Evolutionary conservation across 352 stramenopile species (phyloP).

Genomic region (Globisporangium splendens): DNA sequence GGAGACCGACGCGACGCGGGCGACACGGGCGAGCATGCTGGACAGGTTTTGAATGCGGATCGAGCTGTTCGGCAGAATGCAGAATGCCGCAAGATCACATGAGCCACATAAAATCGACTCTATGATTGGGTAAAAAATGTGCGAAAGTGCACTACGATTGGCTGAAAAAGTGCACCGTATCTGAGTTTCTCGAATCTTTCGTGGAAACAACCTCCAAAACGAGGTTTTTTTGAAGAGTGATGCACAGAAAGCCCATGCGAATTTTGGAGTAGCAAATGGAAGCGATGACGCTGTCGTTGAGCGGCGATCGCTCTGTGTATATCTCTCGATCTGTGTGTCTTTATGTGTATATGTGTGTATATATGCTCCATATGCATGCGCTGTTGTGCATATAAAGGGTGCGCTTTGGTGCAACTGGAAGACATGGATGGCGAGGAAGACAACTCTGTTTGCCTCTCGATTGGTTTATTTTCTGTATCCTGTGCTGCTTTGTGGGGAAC

Average conservation of each 20-base stretch:
- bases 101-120: background rate
- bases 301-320: background rate
- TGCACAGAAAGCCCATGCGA: no score
- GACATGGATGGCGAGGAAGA: constrained; percentile 15
- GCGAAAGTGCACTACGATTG: background rate
- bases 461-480: constrained; percentile 1
- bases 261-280: background rate
- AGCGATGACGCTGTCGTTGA: background rate
- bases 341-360: background rate
- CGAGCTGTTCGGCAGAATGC: constrained; percentile 1
- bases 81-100: no score
- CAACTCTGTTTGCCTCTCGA: constrained; percentile 11
- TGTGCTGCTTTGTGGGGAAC: no score
- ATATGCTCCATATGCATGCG: background rate
- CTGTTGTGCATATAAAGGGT: background rate
- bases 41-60: background rate
- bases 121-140: background rate
- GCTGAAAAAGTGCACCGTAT: no score
- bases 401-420: background rate
- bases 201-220: background rate
- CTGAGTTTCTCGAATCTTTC: constrained; percentile 11
- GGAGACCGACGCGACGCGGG: constrained; percentile 25
- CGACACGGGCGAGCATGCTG: constrained; percentile 45
- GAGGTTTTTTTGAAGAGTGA: background rate
- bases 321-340: background rate